Evolutionary conservation across 805 yeast genomes (phyloP), one percentile per base, ranked within the genome.

Genomic region (Blastobotrys robertii): DNA sequence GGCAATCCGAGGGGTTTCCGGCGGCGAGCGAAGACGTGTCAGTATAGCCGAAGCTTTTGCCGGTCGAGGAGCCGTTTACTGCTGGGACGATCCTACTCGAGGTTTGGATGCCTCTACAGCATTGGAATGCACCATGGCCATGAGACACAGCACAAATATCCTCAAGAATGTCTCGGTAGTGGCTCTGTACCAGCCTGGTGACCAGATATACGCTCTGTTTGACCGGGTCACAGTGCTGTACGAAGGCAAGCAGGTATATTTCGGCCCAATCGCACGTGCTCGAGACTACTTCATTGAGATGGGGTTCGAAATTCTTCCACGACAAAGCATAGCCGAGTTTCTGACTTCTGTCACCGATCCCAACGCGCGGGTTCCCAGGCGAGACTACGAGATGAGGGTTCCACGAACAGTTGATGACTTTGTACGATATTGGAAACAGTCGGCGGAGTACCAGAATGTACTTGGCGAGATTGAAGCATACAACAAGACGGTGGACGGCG

Each of bases 91-190:
- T 56, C 81, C 90, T 5, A 84, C 94, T 4, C 76, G 92, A 66
- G 94, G 94, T 53, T 69, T 84, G 46, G 94, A 84, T 64, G 73
- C 92, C 2, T 82, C 92, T 8, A 83, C 92, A 34, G 94, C 94
- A 2, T 67, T 81, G 49, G 88, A 82, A 56, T 84, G 76, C 54
- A 69, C 81, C 30, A 68, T 76, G 49, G 80, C 85, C 14, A 67
- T 84, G 47, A 76, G 82, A 52, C 70, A 76, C 2, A 64, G 74
- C 11, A 79, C 86, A 2, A 62, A 67, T 29, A 61, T 79, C 39
- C 60, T 72, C 44, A 66, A 69, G 16, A 66, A 74, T 8, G 68
- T 81, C 6, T 77, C 84, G 1, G 67, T 79, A 37, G 78, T 81
- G 41, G 83, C 90, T 19, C 76, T 81, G 38, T 77, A 77, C 58